Base-by-base conservation (phyloP, 2,329 filamentous ascomycete genomes). In the Xylaria sp. region DNA sequence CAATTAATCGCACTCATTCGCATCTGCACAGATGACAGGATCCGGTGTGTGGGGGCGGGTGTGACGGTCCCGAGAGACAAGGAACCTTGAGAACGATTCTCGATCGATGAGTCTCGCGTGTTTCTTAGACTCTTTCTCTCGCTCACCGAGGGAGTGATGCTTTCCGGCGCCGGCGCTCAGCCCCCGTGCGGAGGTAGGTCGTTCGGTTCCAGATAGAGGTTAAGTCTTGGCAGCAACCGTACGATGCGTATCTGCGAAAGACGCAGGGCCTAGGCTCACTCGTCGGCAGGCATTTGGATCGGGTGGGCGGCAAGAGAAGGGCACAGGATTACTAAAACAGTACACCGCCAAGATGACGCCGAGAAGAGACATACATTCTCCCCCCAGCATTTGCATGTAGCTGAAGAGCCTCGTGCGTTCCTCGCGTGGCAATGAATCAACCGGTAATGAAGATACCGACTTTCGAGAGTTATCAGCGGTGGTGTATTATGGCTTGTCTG, bases 171-270 rank as follows among this genome's bases (percentile, higher is more conserved):
- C 39, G 20, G 6, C 25, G 51, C 41, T 64, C 62, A 64, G 62
- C 62, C 52, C 62, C 62, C 28, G 52, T 64, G 34, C 54, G 6
- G 32, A 41, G 52, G 62, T 51, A 41, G 52, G 62, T 51, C n/a
- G 18, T 57, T 44, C 32, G 55, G 34, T 63, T 34, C 28, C 13
- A 20, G 28, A 39, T 25, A 39, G 4, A 28, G 55, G n/a, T 50
- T 37, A n/a, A 46, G 28, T 18, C 62, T 64, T 64, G 62, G 62
- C 54, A 50, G 28, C 44, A 39, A 32, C 41, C 60, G 48, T 62
- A 62, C 48, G 34, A 62, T 32, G 12, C 34, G 34, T 62, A 41
- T 41, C 20, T 54, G 34, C 59, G 20, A 62, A 20, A 62, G 23
- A 25, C 37, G 12, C 20, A 54, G 23, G 59, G 59, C 34, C 48